Evolutionary conservation across 2,329 filamentous ascomycete species (phyloP).

Genomic region (Sporothrix protearum): DNA sequence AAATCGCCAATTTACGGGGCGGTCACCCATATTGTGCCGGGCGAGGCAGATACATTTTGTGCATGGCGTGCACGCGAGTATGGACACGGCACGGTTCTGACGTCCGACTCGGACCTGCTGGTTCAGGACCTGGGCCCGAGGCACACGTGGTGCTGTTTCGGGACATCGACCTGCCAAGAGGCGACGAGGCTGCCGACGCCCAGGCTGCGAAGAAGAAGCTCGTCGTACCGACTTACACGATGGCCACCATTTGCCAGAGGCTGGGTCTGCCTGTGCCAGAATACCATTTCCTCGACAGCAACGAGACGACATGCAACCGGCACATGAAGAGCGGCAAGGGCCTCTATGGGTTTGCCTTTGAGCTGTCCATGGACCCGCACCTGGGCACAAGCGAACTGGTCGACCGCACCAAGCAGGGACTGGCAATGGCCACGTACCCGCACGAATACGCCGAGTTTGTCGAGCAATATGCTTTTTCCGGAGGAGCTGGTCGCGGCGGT

Average conservation of each 20-base stretch:
- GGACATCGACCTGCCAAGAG: conserved; percentile 49
- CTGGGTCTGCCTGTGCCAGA: conserved; percentile 29
- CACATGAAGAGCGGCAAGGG: conserved; percentile 25
- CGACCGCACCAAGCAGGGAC: conserved; percentile 28
- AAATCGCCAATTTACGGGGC: conserved; percentile 41
- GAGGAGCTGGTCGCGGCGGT: background rate
- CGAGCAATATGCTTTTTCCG: conserved; percentile 28
- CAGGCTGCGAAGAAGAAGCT: background rate
- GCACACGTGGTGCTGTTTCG: conserved; percentile 66
- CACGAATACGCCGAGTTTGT: conserved; percentile 33
- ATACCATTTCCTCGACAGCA: background rate
- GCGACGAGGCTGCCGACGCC: background rate
- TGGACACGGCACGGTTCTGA: conserved; percentile 57
- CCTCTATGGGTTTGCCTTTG: conserved; percentile 35
- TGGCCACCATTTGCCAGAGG: conserved; percentile 29
- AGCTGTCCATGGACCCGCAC: conserved; percentile 33
- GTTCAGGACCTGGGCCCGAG: conserved; percentile 63
- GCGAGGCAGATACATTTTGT: conserved; percentile 82
- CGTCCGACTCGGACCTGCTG: conserved; percentile 83
- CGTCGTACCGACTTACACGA: background rate
- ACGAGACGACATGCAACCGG: background rate
- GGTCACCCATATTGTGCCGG: conserved; percentile 62
- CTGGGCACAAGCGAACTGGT: conserved; percentile 30
- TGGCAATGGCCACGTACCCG: conserved; percentile 23
- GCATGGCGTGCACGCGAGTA: conserved; percentile 57